Conservation (phyloP, 768 basidiomycete genomes). For the Pleurotus eryngii region DNA sequence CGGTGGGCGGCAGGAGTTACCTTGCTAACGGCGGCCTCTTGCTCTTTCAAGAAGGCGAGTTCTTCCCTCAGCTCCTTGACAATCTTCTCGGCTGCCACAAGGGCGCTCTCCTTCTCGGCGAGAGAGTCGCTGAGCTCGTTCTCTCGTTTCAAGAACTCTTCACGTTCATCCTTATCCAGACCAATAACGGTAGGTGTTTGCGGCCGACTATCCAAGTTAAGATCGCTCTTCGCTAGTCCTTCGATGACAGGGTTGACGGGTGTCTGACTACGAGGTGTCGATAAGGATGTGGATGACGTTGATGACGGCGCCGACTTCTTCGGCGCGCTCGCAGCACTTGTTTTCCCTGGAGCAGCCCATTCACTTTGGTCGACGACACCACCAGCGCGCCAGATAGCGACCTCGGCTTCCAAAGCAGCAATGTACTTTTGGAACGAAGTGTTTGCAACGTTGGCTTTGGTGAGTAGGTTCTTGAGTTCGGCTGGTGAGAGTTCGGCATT, state of each 20-base stretch:
- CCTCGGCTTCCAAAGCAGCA: slow-evolving; percentile 85
- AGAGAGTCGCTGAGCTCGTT: slow-evolving; percentile 94
- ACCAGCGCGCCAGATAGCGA: slow-evolving; percentile 86
- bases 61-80: slow-evolving; percentile 89
- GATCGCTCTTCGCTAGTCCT: slow-evolving; percentile 47
- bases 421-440: slow-evolving; percentile 84
- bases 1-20: slow-evolving; percentile 32
- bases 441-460: slow-evolving; percentile 86
- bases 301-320: slow-evolving; percentile 70
- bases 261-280: slow-evolving; percentile 55
- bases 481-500: slow-evolving; percentile 96
- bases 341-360: slow-evolving; percentile 74
- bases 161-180: slow-evolving; percentile 93
- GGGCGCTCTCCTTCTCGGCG: slow-evolving; percentile 85
- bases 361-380: slow-evolving; percentile 79
- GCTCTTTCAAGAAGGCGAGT: slow-evolving; percentile 85
- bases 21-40: slow-evolving; percentile 76
- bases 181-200: slow-evolving; percentile 88
- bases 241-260: slow-evolving; percentile 73
- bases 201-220: slow-evolving; percentile 77
- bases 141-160: slow-evolving; percentile 94
- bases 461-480: slow-evolving; percentile 89
- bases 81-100: slow-evolving; percentile 79
- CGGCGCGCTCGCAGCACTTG: slow-evolving; percentile 41
- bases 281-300: slow-evolving; percentile 58